phyloP scores from a whole-genome alignment of 768 basidiomycete genomes.

The Asterophora parasitica region DNA sequence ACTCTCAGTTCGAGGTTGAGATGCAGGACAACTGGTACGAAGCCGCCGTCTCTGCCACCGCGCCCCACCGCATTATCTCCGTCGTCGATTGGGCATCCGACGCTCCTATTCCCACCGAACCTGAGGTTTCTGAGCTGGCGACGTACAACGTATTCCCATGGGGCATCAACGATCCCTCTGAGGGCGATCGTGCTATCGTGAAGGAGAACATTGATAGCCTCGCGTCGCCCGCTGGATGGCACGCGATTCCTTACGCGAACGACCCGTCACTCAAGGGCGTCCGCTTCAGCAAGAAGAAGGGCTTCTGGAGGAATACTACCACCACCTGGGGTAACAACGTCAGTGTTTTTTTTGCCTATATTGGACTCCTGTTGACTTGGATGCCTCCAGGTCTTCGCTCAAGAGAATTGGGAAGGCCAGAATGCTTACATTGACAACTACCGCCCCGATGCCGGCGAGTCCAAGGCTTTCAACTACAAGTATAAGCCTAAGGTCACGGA shows the following conservation, averaged over 20 bases:
- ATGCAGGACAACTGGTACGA: conserved; percentile 98
- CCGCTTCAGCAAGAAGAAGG: conserved; percentile 20
- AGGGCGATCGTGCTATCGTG: conserved; percentile 53
- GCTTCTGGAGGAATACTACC: conserved; percentile 59
- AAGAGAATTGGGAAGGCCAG: conserved; percentile 87
- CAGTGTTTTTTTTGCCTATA: conserved; percentile 9
- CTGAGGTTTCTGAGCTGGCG: conserved; percentile 25
- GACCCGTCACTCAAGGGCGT: conserved; percentile 50
- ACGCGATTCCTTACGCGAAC: conserved; percentile 65
- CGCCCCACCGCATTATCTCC: conserved; percentile 78
- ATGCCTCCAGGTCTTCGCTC: conserved; percentile 67
- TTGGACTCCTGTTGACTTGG: conserved; percentile 2
- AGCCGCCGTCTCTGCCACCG: conserved; percentile 66
- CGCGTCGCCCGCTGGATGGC: conserved; percentile 92
- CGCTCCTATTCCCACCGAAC: conserved; percentile 37
- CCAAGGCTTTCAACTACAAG: conserved; percentile 60
- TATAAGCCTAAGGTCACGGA: conserved; percentile 68
- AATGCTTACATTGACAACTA: conserved; percentile 66
- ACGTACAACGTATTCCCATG: conserved; percentile 73
- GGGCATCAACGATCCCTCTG: conserved; percentile 82
- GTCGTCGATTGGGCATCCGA: conserved; percentile 96
- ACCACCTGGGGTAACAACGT: conserved; percentile 89
- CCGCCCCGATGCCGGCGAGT: conserved; percentile 64
- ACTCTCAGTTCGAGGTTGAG: conserved; percentile 91
- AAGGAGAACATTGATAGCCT: conserved; percentile 69